Evolutionary conservation across 805 yeast genomes (phyloP).

Genomic region (Yamadazyma sp.): DNA sequence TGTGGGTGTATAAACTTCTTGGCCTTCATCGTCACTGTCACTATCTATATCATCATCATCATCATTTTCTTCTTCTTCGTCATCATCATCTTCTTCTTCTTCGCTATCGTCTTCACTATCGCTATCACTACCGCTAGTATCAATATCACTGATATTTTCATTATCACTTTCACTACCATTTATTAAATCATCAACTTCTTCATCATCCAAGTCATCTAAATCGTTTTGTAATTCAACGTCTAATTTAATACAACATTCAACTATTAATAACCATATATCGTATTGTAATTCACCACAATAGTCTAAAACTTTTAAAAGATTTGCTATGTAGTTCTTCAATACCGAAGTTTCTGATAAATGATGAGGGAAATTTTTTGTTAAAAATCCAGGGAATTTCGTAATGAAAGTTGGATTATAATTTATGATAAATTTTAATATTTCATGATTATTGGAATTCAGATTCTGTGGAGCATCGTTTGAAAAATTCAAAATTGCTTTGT

Average conservation of each 20-base stretch:
- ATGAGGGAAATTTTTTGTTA: conserved; percentile 72
- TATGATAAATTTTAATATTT: conserved; percentile 59
- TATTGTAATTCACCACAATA: conserved; percentile 77
- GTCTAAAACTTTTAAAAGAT: conserved; percentile 54
- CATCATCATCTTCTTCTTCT: conserved; percentile 19
- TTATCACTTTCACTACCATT: conserved; percentile 35
- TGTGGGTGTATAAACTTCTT: conserved; percentile 18
- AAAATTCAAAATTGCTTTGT: conserved; percentile 57
- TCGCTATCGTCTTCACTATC: conserved; percentile 32
- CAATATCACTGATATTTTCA: conserved; percentile 37
- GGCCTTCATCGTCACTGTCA: conserved; percentile 20
- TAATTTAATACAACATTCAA: conserved; percentile 77
- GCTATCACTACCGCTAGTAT: conserved; percentile 18
- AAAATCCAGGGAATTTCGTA: conserved; percentile 53
- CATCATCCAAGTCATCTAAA: conserved; percentile 78
- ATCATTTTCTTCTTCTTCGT: conserved; percentile 26
- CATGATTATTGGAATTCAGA: conserved; percentile 46
- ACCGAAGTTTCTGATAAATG: conserved; percentile 54
- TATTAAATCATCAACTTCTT: conserved; percentile 50
- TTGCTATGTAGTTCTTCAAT: conserved; percentile 61
- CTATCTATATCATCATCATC: conserved; percentile 21
- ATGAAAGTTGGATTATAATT: conserved; percentile 80
- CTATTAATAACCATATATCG: conserved; percentile 73
- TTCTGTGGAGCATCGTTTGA: conserved; percentile 13
- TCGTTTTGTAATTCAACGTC: conserved; percentile 93